These are phyloP conservation scores for Brassica napus DNA, from an alignment of 345 rosid species.

Conservation along the genomic window DNA sequence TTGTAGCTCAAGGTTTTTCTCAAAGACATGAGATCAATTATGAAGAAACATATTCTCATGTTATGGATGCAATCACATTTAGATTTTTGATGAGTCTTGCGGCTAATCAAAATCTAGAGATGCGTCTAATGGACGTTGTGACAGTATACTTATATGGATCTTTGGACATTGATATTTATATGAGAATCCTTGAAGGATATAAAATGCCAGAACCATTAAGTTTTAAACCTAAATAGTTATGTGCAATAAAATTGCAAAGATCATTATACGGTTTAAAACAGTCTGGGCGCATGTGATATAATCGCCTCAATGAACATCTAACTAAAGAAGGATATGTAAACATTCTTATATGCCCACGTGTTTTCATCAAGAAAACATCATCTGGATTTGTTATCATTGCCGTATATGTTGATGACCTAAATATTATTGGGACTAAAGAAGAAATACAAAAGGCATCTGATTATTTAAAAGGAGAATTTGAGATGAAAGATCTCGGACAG, in stretches of 20 bases:
- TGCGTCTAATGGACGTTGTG: neutral
- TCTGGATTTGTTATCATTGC: too few species aligned
- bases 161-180: too few species aligned
- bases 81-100: neutral
- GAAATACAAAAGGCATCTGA: too few species aligned
- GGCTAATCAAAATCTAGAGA: neutral
- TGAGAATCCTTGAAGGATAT: too few species aligned
- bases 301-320: neutral
- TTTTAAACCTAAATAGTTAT: neutral
- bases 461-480: too few species aligned
- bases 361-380: neutral
- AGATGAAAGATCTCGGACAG: too few species aligned
- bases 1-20: neutral
- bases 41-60: neutral
- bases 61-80: too few species aligned
- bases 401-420: too few species aligned
- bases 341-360: neutral
- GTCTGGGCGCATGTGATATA: too few species aligned
- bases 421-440: too few species aligned
- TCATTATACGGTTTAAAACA: too few species aligned
- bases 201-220: neutral
- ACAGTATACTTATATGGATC: neutral
- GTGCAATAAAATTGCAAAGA: too few species aligned
- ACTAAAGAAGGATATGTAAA: neutral
- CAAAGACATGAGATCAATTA: neutral